Evolutionary conservation across 1,139 yeast genomes (phyloP), one percentile per base, ranked within the genome.

Genomic region (Pichia sp.): DNA sequence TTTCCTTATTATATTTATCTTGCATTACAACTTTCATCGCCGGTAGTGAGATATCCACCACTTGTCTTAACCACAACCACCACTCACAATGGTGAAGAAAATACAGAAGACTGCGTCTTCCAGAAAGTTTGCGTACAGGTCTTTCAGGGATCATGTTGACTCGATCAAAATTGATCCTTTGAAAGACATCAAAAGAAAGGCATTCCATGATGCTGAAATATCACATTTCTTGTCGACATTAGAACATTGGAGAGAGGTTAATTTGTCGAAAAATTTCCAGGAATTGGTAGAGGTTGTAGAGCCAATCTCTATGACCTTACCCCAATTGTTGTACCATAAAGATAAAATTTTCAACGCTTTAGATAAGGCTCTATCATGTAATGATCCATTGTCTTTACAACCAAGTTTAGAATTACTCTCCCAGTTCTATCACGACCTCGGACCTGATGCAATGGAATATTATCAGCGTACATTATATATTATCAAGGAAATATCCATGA

Each of bases 381-480:
- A 83, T 60, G 96, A 92, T 67, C 76, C 78, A 34, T 74, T 85
- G 56, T 84, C 97, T 0, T 72, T 88, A 50, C 95, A 92, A 68
- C 93, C 98, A 5, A 69, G 90, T 45, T 71, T 91, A 48, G 99
- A 93, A 66, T 73, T 91, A 49, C 69, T 90, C 46, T 80, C 96
- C 0, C 96, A 91, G 67, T 87, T 95, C 63, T 85, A 92, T 48
- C 97, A 90, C 64, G 99, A 93, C 73, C 74, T 93, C 60, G 98
- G 98, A 6, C 86, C 93, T 1, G 99, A 93, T 64, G 93, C 91
- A 65, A 78, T 90, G 75, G 80, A 81, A 2, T 90, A 75, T 64
- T 91, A 89, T 64, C 72, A 75, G 2, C 67, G 71, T 33, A 72
- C 90, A 0, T 71, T 93, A 50, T 62, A 68, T 1, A 64, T 80